Percentiles rank a stretch among this genome's conserved stretches.
phyloP scores from a whole-genome alignment of 495 filamentous ascomycete genomes.

The Tuber melanosporum region DNA sequence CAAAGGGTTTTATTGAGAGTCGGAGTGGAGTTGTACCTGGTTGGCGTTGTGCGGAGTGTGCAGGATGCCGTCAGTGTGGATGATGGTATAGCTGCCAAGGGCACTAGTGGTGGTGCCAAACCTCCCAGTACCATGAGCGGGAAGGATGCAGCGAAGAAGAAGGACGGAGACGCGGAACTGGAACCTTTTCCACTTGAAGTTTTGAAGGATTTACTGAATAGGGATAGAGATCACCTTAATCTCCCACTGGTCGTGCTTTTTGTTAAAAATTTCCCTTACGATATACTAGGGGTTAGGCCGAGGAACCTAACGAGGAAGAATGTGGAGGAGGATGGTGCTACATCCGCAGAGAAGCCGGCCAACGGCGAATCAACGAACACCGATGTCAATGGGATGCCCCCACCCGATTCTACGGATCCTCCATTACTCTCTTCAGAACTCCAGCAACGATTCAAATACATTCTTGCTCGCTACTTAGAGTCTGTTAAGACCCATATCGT shows the following conservation, averaged over 20 bases:
- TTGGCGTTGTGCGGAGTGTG: conserved; percentile 75
- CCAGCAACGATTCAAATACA: conserved; percentile 78
- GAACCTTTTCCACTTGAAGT: conserved; percentile 96
- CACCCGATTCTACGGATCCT: conserved; percentile 53
- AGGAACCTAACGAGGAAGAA: conserved; percentile 61
- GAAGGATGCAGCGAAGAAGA: conserved; percentile 49
- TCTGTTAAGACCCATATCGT: conserved; percentile 85
- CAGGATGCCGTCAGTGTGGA: conserved; percentile 85
- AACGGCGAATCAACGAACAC: conserved; percentile 47
- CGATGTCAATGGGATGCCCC: conserved; percentile 31
- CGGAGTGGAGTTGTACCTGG: conserved; percentile 94
- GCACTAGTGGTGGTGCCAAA: conserved; percentile 52
- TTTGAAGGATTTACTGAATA: conserved; percentile 86
- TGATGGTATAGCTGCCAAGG: conserved; percentile 57
- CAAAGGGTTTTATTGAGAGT: conserved; percentile 82
- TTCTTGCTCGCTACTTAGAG: conserved; percentile 84
- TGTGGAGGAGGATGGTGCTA: conserved; percentile 75
- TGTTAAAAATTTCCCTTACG: conserved; percentile 88
- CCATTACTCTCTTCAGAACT: conserved; percentile 69
- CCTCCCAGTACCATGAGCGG: conserved; percentile 41
- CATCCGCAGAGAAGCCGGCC: conserved; percentile 51
- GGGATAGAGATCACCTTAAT: conserved; percentile 88
- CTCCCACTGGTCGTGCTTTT: conserved; percentile 87
- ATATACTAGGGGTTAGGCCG: conserved; percentile 73
- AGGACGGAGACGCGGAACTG: conserved; percentile 36